Percentiles rank a stretch among this genome's conserved stretches.
Conservation (phyloP, 768 basidiomycete genomes). For the Candolleomyces eurysporus region DNA sequence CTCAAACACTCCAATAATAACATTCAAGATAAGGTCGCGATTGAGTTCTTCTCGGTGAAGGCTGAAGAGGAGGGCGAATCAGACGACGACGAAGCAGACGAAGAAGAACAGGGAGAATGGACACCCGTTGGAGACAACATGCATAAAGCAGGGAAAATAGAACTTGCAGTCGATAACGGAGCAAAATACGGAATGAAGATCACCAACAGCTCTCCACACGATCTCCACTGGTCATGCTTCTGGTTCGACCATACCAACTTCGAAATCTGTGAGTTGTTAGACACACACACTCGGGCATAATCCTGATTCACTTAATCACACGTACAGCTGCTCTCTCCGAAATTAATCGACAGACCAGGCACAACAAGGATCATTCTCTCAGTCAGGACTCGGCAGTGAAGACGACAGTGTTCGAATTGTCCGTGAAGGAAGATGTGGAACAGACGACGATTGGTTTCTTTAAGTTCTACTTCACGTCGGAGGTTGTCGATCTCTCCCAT, state of each 20-base stretch:
- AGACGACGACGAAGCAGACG: slow-evolving; percentile 11
- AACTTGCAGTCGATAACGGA: slow-evolving; percentile 13
- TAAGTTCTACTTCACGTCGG: slow-evolving; percentile 28
- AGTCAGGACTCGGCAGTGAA: slow-evolving; percentile 20
- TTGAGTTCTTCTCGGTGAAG: slow-evolving; percentile 27
- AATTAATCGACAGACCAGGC: slow-evolving; percentile 11
- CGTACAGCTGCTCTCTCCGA: slow-evolving; percentile 23
- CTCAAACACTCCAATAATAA: slow-evolving; percentile 15
- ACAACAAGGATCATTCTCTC: slow-evolving; percentile 20
- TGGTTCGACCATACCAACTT: background rate
- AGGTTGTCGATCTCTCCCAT: slow-evolving; percentile 11
- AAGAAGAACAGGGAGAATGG: too few species aligned
- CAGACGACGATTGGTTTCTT: slow-evolving; percentile 38
- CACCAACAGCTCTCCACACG: slow-evolving; percentile 22
- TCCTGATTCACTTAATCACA: slow-evolving; percentile 15
- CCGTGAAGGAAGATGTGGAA: slow-evolving; percentile 19
- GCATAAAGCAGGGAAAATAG: slow-evolving; percentile 21
- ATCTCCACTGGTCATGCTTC: background rate
- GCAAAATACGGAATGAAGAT: slow-evolving; percentile 22
- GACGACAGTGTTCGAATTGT: slow-evolving; percentile 32
- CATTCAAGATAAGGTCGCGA: slow-evolving; percentile 16
- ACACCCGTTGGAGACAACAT: slow-evolving; percentile 20
- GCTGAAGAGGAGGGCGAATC: slow-evolving; percentile 9
- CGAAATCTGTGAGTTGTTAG: slow-evolving; percentile 24
- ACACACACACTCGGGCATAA: slow-evolving; percentile 6